These are phyloP conservation scores for Lunularia cruciata DNA, from an alignment of 225 moss, liverwort and hornwort species.

Conservation along the genomic window DNA sequence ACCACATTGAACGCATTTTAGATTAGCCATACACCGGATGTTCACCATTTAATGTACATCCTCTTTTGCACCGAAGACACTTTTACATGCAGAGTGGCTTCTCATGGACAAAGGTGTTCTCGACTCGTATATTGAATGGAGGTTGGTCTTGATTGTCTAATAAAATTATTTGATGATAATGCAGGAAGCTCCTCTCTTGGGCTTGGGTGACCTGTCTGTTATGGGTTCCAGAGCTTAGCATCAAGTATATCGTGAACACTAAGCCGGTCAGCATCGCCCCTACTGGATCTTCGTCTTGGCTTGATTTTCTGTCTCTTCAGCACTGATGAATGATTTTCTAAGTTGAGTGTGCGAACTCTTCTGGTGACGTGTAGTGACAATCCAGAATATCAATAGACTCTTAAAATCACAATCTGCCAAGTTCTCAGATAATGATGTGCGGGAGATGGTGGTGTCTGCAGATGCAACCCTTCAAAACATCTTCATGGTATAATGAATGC, in stretches of 20 bases:
- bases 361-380: not conserved
- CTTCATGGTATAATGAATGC: constrained; percentile 60
- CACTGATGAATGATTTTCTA: not conserved
- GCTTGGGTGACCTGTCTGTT: constrained; percentile 97
- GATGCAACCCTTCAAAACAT: constrained; percentile 70
- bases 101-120: not conserved
- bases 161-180: not conserved
- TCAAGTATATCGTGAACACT: constrained; percentile 67
- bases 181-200: constrained; percentile 98
- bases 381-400: not conserved
- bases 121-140: too few relatives aligned
- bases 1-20: not conserved
- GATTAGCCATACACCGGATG: not conserved
- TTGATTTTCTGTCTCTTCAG: not conserved
- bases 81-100: not conserved
- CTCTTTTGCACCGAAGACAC: too few relatives aligned
- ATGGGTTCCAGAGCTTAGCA: constrained; percentile 82
- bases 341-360: not conserved
- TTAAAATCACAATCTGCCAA: not conserved
- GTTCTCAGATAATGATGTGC: too few relatives aligned
- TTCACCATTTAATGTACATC: not conserved
- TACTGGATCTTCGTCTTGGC: not conserved
- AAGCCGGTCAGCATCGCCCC: constrained; percentile 49
- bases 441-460: constrained; percentile 25
- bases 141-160: not conserved